Base-by-base conservation (phyloP, 1,284 basidiomycete genomes). In the Microbotryomycetes sp. region DNA sequence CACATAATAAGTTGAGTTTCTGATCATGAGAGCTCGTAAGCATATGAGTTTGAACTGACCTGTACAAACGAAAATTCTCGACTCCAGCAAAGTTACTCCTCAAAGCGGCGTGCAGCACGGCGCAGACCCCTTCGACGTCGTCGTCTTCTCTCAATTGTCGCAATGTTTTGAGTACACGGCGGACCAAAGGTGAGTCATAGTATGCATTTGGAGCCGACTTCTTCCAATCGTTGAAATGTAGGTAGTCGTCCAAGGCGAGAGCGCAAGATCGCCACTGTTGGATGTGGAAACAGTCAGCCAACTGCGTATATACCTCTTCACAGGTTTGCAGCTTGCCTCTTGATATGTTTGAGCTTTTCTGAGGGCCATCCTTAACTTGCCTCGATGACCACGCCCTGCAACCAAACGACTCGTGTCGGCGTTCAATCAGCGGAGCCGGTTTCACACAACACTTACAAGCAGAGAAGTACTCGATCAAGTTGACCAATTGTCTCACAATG, bases 71-170 rank as follows among this genome's bases (percentile, higher is more conserved):
- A 62, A 87, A 79, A 54, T 89, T 92, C 77, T 97, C 94, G 0
- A 91, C 86, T 0, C 92, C 96, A 9, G 90, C 96, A 80, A 97
- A 99, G 76, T 97, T 97, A 56, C 86, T 85, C 59, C 92, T 82
- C 49, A 97, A 81, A 72, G 92, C 97, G 1, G 92, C 88, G 71
- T 96, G 91, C 36, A 99, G 79, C 0, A 97, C 89, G 15, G 89
- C 91, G 59, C 94, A 82, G 53, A 96, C 82, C 0, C 88, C 90
- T 64, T 88, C 83, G 3, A 84, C 86, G 74, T 97, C 92, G 45
- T 86, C 83, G 75, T 81, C 83, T 74, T 86, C 79, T 68, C 87
- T 77, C 60, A 87, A 75, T 25, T 77, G 79, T 63, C 76, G 82
- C 52, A 90, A 76, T 1, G 87, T 88, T 36, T 81, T 81, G 64